These are phyloP conservation scores for Plasmopara halstedii DNA, from an alignment of 352 stramenopile species.

Conservation along the genomic window DNA sequence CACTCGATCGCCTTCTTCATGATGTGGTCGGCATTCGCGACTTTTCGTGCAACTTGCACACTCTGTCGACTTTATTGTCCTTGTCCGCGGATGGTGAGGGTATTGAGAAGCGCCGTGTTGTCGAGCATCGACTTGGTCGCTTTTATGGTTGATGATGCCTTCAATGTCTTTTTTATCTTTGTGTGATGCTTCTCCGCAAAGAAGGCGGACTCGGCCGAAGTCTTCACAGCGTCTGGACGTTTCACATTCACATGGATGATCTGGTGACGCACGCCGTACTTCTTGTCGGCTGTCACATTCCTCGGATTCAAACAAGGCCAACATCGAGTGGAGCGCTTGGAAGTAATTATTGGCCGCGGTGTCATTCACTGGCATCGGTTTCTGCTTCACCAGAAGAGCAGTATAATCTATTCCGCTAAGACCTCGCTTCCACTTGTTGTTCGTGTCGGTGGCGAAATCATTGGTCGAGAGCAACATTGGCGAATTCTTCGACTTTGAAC, in stretches of 20 bases:
- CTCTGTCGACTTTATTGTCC: neutral
- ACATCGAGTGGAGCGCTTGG: neutral
- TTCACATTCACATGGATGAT: neutral
- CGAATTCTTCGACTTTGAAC: neutral
- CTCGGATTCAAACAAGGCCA: neutral
- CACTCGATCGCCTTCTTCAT: neutral
- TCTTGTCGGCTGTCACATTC: neutral
- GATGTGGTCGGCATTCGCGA: neutral
- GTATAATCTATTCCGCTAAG: neutral
- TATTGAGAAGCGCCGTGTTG: neutral
- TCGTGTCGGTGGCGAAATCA: neutral
- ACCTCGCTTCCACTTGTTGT: neutral
- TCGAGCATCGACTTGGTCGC: neutral
- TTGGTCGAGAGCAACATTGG: neutral
- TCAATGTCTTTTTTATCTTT: neutral
- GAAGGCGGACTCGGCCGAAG: neutral
- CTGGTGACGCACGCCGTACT: neutral
- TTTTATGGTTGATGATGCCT: neutral
- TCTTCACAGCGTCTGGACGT: neutral
- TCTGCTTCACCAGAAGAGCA: neutral
- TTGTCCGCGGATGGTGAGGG: neutral
- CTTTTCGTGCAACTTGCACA: neutral
- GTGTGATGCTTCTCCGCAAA: neutral
- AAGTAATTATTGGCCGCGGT: neutral
- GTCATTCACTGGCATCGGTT: neutral